These are phyloP conservation scores for Rugonectria rugulosa DNA, from an alignment of 2,329 filamentous ascomycete genomes.

Conservation along the genomic window DNA sequence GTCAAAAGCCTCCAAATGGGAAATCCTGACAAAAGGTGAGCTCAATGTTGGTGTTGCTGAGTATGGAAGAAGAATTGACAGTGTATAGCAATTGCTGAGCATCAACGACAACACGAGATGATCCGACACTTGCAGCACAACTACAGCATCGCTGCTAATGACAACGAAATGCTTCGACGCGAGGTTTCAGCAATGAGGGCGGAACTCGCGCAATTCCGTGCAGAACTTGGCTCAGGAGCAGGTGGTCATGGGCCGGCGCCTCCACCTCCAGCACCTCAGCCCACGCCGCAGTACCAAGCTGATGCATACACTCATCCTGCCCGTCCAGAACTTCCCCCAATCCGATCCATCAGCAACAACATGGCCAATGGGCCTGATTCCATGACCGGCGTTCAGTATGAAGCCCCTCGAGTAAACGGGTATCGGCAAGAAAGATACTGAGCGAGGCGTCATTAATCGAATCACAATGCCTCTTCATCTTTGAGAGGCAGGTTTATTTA, in stretches of 20 bases:
- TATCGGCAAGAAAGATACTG: conserved; percentile 53
- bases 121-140: conserved; percentile 57
- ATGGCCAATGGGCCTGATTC: conserved; percentile 59
- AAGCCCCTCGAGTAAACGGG: conserved; percentile 55
- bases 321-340: conserved; percentile 63
- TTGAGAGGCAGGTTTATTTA: no score
- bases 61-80: conserved; percentile 19
- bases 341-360: conserved; percentile 59
- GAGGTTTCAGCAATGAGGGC: conserved; percentile 57
- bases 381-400: conserved; percentile 73
- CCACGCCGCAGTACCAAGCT: conserved; percentile 37
- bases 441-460: no score
- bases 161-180: conserved; percentile 58
- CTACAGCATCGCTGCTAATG: conserved; percentile 50
- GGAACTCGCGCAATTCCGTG: conserved; percentile 58
- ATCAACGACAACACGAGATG: conserved; percentile 61
- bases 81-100: conserved; percentile 65
- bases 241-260: conserved; percentile 36
- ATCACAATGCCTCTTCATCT: no score
- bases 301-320: conserved; percentile 44
- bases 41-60: conserved; percentile 6
- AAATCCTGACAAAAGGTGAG: conserved; percentile 84
- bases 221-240: conserved; percentile 41
- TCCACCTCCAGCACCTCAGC: conserved; percentile 29
- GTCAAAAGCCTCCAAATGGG: conserved; percentile 89